A percentile compares a stretch with the other conserved stretches of the same genome.
phyloP scores from a whole-genome alignment of 2,329 filamentous ascomycete species.

The Apiospora arundinis region DNA sequence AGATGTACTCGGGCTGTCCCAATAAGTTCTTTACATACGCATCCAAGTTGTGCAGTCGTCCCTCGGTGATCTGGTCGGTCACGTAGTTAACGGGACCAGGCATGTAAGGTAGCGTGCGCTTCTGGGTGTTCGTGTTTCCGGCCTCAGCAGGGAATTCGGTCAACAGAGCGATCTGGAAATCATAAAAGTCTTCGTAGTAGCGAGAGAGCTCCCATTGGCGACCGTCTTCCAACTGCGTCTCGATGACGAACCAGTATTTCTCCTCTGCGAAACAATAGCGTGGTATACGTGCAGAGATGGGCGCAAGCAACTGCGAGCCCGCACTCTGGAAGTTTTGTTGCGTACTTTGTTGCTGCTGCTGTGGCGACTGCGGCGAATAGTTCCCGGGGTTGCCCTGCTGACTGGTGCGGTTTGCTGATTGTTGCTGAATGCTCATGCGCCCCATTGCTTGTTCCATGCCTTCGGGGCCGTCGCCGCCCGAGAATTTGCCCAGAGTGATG shows the following conservation, averaged over 20 bases:
- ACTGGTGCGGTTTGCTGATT: constrained; percentile 50
- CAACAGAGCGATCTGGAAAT: constrained; percentile 94
- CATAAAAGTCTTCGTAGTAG: constrained; percentile 98
- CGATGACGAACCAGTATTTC: constrained; percentile 98
- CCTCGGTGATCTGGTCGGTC: constrained; percentile 96
- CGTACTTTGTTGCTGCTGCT: constrained; percentile 43
- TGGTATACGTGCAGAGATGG: constrained; percentile 83
- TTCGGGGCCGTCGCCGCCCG: constrained; percentile 58
- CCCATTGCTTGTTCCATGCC: constrained; percentile 73
- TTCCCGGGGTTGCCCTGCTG: constrained; percentile 38
- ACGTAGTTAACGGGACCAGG: constrained; percentile 97
- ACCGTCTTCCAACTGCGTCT: constrained; percentile 88
- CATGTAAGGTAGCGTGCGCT: constrained; percentile 93
- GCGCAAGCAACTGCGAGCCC: constrained; percentile 64
- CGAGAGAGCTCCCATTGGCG: constrained; percentile 91
- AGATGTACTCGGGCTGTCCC: constrained; percentile 82
- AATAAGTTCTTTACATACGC: constrained; percentile 95
- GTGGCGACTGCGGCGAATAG: constrained; percentile 24
- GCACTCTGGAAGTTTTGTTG: constrained; percentile 44
- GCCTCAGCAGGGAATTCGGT: constrained; percentile 93
- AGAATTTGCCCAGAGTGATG: constrained; percentile 92
- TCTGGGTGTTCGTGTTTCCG: constrained; percentile 80
- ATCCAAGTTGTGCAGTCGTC: constrained; percentile 88
- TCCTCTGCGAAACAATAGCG: constrained; percentile 96
- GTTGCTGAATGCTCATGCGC: constrained; percentile 75